Base-by-base conservation (phyloP, 371 early-diverging fungal genomes). In the Zopfochytrium polystomum region DNA sequence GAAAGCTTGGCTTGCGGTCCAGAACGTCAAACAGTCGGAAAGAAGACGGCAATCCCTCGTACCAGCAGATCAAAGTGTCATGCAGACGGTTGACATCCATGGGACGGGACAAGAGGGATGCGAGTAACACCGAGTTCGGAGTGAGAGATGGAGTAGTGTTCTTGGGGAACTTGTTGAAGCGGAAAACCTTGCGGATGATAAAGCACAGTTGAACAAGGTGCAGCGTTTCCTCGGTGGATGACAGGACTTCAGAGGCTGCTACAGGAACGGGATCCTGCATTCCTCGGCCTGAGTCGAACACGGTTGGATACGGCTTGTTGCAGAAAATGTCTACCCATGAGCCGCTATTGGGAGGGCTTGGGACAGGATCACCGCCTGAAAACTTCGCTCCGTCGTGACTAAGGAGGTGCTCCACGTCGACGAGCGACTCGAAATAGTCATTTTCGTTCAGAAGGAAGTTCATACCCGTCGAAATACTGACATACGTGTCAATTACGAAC, bases 401-500 rank as follows among this genome's bases (percentile, higher is more conserved):
- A 7, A 58, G 30, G 3, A 58, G 48, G 20, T 9, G 4, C 11
- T 48, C 27, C 18, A 47, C 49, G 26, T 32, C 29, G n/a, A 15
- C 2, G 25, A 58, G 48, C 3, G 58, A 47, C 23, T 58, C 48
- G 4, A 58, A 2, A 29, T 58, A 48, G 43, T 58, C 58, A 11
- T 48, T 43, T 25, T 58, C 58, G 33, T 58, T 26, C 3, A 58
- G 29, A n/a, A 58, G 30, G 20, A 48, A 48, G 7, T 9, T 44
- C 11, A 42, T 35, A 7, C 58, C 34, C 2, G 58, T 58, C 2
- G 58, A 58, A 7, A 58, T 13, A 15, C 43, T 58, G 6, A 58
- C 58, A 30, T 47, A 58, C 5, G 58, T 58, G 25, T 58, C 58
- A 11, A 58, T 58, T 13, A 58, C 23, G 34, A 58, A n/a, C 30